Evolutionary conservation across 179 eudicot species (phyloP), one percentile per base, ranked within the genome.

Genomic region (Camellia oleifera): DNA sequence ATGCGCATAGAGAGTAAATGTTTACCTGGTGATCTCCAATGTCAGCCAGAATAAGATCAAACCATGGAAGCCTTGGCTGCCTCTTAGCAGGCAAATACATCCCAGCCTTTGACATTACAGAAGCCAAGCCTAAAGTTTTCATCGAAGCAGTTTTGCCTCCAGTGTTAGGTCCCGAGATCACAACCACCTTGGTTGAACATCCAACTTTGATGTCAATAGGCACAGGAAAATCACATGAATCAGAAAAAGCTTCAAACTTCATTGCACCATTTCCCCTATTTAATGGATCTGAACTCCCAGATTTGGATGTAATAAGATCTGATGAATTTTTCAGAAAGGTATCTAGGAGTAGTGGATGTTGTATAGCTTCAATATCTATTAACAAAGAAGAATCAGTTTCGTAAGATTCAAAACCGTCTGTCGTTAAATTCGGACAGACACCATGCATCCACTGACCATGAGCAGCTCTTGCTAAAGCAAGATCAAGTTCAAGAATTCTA

Each of bases 71-170:
- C 85, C 73, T 88, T 70, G 97, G 92, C 58, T 80, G 61, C 78
- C 79, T 83, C 85, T 87, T 84, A 67, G 98, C 93, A 68, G 99
- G 94, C 80, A 94, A 87, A 83, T 83, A 96, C 90, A 96, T 85
- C 60, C 99, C 99, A 81, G 99, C 98, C 87, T 96, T 96, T 65
- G 96, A 81, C 99, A 96, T 96, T 60, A 96, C 60, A 79, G 98
- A 89, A 69, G 92, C 89, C 81, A 96, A 79, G 48, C 97, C 99
- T 74, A 96, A 77, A 20, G 99, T 96, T 85, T 96, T 96, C 97
- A 96, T 94, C 40, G 99, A 92, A 80, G 98, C 99, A 74, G 99
- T 96, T 90, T 96, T 96, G 23, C 99, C 99, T 81, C 99, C 99
- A 7, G 98, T 97, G 78, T 96, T 96, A 69, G 99, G 99, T 72